Evolutionary conservation across 2,329 filamentous ascomycete species (phyloP).

Genomic region (Botrytis aclada): DNA sequence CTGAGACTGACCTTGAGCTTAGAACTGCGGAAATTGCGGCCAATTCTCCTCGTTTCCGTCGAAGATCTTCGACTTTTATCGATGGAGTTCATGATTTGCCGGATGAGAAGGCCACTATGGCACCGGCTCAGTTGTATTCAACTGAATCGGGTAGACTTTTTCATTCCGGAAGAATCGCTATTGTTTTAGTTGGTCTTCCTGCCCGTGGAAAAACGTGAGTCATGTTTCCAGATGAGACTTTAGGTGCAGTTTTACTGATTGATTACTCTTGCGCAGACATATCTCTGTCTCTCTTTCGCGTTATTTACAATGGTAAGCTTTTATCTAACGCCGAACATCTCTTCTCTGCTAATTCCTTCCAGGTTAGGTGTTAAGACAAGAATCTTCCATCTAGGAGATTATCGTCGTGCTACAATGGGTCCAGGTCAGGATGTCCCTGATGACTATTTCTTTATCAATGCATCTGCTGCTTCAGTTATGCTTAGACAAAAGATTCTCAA

Average conservation of each 20-base stretch:
- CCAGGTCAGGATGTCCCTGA: conserved; percentile 82
- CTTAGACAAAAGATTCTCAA: conserved; percentile 95
- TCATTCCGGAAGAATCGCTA: conserved; percentile 94
- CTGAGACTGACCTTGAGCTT: conserved; percentile 4
- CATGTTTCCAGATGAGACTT: neutral
- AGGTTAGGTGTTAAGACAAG: conserved; percentile 96
- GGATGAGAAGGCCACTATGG: conserved; percentile 67
- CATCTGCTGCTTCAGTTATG: conserved; percentile 87
- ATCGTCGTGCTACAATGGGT: conserved; percentile 86
- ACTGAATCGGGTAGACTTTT: conserved; percentile 97
- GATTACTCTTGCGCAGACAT: conserved; percentile 53
- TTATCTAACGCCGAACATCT: neutral
- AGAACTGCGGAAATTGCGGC: conserved; percentile 83
- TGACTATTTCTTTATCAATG: conserved; percentile 97
- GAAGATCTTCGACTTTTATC: conserved; percentile 93
- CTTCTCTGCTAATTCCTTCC: conserved; percentile 17
- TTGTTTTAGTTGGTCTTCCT: conserved; percentile 92
- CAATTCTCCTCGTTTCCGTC: conserved; percentile 83
- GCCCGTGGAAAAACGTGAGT: conserved; percentile 90
- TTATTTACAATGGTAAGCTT: conserved; percentile 80
- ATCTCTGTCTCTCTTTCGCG: conserved; percentile 93
- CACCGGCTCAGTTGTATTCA: conserved; percentile 94
- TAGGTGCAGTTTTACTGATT: neutral
- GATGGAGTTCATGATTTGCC: conserved; percentile 95
- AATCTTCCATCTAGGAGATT: conserved; percentile 96